Conservation (phyloP, 1,284 basidiomycete genomes). For the Apiotrichum veenhuisii region DNA sequence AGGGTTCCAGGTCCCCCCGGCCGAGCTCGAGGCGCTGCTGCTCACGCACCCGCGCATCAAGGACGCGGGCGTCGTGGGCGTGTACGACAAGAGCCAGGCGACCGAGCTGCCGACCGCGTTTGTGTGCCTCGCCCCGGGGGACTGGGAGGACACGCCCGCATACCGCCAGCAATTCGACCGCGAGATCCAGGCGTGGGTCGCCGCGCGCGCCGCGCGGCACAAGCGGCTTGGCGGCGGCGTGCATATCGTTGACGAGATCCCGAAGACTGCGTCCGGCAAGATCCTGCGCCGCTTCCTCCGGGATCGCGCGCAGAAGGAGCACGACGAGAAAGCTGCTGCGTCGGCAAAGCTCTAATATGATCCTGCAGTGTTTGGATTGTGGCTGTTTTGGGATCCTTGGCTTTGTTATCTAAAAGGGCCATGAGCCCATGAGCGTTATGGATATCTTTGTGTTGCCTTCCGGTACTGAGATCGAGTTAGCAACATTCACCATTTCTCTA, state of each 20-base stretch:
- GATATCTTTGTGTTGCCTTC: too few species aligned
- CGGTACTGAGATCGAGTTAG: too few species aligned
- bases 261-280: slow-evolving; percentile 48
- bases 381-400: too few species aligned
- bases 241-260: slow-evolving; percentile 50
- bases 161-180: slow-evolving; percentile 49
- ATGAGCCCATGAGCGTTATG: too few species aligned
- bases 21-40: slow-evolving; percentile 72
- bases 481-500: too few species aligned
- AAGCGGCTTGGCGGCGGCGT: slow-evolving; percentile 53
- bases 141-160: not conserved
- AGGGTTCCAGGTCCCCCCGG: slow-evolving; percentile 65
- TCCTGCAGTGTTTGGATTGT: too few species aligned
- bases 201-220: slow-evolving; percentile 54
- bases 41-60: slow-evolving; percentile 66
- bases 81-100: slow-evolving; percentile 60
- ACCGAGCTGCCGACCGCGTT: slow-evolving; percentile 66
- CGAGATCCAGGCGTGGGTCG: slow-evolving; percentile 62
- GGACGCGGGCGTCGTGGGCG: slow-evolving; percentile 68
- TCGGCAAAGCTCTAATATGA: slow-evolving; percentile 4
- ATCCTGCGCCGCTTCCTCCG: slow-evolving; percentile 41
- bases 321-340: slow-evolving; percentile 2
- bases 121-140: slow-evolving; percentile 5
- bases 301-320: slow-evolving; percentile 22
- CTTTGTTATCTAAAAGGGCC: too few species aligned